Evolutionary conservation across 2,329 filamentous ascomycete genomes (phyloP).

Genomic region (Colletotrichum sp.): DNA sequence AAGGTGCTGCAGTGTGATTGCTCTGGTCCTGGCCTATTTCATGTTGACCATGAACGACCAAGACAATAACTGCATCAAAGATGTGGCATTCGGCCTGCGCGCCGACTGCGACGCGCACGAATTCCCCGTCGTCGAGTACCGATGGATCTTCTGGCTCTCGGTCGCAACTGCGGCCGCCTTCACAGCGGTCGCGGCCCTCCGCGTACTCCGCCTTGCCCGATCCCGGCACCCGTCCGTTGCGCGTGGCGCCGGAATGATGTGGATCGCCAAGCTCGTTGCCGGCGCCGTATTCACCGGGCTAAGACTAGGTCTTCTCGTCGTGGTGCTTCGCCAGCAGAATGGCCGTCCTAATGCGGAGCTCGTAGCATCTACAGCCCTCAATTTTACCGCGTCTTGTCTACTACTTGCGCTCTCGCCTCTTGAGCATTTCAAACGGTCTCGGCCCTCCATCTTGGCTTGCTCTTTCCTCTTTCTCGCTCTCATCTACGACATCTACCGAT

Average conservation of each 20-base stretch:
- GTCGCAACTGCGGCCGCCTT: background rate
- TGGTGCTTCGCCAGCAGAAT: background rate
- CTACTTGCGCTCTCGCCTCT: background rate
- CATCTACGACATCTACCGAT: background rate
- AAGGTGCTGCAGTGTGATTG: accelerated
- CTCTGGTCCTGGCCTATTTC: background rate
- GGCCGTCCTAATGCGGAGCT: background rate
- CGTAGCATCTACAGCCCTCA: background rate
- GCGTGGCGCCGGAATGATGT: background rate
- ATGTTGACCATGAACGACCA: background rate
- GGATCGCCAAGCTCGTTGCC: background rate
- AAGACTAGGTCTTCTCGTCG: background rate
- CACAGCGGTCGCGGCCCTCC: background rate
- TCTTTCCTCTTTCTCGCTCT: background rate
- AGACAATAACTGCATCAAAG: background rate
- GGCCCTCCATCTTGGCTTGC: background rate
- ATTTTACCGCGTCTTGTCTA: background rate
- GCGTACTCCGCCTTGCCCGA: background rate
- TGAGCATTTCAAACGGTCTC: background rate
- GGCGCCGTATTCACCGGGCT: background rate
- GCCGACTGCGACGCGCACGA: background rate
- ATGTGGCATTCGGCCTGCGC: background rate
- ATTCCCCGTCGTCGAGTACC: background rate
- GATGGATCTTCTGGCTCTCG: background rate
- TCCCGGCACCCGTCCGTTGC: background rate